A percentile compares a stretch with the other conserved stretches of the same genome.
These are phyloP conservation scores for Boletus eberwhitei DNA, from an alignment of 768 basidiomycete genomes.

Conservation along the genomic window DNA sequence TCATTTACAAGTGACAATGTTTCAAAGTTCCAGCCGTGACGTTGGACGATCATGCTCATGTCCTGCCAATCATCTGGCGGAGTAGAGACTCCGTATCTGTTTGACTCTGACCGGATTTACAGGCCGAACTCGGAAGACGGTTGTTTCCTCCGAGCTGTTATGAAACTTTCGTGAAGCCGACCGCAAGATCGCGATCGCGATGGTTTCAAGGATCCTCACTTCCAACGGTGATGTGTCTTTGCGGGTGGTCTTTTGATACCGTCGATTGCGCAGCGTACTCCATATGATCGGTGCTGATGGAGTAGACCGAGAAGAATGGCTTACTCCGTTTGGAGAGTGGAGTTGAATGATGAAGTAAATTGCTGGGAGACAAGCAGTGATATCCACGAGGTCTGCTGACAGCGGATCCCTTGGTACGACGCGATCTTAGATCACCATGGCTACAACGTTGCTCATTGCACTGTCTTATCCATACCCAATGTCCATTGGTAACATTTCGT, in stretches of 20 bases:
- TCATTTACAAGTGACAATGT: not conserved
- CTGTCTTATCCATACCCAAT: not conserved
- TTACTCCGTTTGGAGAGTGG: too few species aligned
- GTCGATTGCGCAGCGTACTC: too few species aligned
- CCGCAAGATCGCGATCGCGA: not conserved
- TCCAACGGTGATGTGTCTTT: too few species aligned
- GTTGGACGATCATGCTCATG: not conserved
- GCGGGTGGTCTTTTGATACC: too few species aligned
- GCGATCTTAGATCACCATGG: not conserved
- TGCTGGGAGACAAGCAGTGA: too few species aligned
- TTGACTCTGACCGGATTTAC: not conserved
- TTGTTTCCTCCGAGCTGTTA: not conserved
- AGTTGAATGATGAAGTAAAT: too few species aligned
- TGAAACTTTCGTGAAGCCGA: not conserved
- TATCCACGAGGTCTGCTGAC: not conserved
- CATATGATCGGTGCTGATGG: too few species aligned
- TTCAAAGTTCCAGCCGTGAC: not conserved
- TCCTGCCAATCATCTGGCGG: not conserved
- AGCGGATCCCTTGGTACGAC: not conserved
- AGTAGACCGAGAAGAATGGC: too few species aligned
- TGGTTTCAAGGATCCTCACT: too few species aligned
- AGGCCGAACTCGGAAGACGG: not conserved
- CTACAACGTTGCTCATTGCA: not conserved
- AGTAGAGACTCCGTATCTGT: not conserved
- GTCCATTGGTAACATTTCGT: not conserved